Evolutionary conservation across 768 basidiomycete genomes (phyloP).

Genomic region (Suillus americanus): DNA sequence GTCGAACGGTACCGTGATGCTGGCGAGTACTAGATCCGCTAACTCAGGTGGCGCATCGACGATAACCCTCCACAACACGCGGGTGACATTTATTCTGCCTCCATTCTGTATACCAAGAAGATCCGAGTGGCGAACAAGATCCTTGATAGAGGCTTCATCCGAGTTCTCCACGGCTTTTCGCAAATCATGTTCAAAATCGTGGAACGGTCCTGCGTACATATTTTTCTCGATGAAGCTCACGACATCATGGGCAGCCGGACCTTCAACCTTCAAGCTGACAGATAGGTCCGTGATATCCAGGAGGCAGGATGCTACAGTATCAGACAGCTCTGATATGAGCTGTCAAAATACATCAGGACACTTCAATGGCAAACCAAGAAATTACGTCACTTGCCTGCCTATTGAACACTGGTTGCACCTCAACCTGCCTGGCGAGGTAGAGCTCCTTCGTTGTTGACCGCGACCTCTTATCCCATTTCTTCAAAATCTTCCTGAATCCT

Average conservation of each 20-base stretch:
- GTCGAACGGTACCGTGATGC: slow-evolving; percentile 72
- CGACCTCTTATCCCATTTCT: slow-evolving; percentile 98
- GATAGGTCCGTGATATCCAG: slow-evolving; percentile 77
- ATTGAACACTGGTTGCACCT: slow-evolving; percentile 98
- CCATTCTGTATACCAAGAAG: slow-evolving; percentile 60
- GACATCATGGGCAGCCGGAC: slow-evolving; percentile 72
- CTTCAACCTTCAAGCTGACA: slow-evolving; percentile 76
- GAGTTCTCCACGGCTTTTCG: slow-evolving; percentile 69
- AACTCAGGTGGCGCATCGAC: slow-evolving; percentile 76
- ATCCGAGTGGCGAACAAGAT: slow-evolving; percentile 71
- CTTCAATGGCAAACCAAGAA: slow-evolving; percentile 2
- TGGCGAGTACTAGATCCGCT: slow-evolving; percentile 71
- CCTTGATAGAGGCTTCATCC: slow-evolving; percentile 60
- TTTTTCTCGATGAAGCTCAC: slow-evolving; percentile 65
- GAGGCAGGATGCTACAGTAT: slow-evolving; percentile 84
- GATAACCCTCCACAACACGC: slow-evolving; percentile 94
- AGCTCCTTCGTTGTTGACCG: slow-evolving; percentile 95
- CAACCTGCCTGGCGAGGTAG: slow-evolving; percentile 93
- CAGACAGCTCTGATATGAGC: slow-evolving; percentile 94
- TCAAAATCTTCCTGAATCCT: slow-evolving; percentile 95
- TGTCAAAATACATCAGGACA: slow-evolving; percentile 32
- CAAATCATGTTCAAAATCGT: slow-evolving; percentile 87
- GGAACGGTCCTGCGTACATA: slow-evolving; percentile 68
- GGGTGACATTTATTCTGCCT: slow-evolving; percentile 69
- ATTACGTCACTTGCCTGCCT: slow-evolving; percentile 63